phyloP scores from a whole-genome alignment of 2,329 filamentous ascomycete species.

The Cladophialophora psammophila region DNA sequence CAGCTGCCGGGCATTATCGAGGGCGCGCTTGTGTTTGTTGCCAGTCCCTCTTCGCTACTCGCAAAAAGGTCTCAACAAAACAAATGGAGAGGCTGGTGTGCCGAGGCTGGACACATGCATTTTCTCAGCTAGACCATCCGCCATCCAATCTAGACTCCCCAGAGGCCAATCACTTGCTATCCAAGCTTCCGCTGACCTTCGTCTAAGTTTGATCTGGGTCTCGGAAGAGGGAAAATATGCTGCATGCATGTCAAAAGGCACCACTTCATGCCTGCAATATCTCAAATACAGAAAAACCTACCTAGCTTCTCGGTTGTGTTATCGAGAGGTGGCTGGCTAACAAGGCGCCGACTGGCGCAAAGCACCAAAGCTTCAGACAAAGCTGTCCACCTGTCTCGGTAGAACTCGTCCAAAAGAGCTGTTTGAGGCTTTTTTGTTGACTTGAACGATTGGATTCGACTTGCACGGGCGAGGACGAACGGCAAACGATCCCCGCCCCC shows the following conservation, averaged over 20 bases:
- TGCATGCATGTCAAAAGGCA: conserved; percentile 14
- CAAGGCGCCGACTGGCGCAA: neutral
- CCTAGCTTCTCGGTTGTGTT: neutral
- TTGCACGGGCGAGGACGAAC: neutral
- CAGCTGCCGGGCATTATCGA: neutral
- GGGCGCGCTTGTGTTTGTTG: neutral
- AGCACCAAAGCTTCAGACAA: neutral
- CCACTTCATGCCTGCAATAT: neutral
- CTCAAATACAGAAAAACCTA: neutral
- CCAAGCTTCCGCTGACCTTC: neutral
- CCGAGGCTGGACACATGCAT: neutral
- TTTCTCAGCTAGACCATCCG: neutral
- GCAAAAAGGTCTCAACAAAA: neutral
- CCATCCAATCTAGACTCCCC: conserved; percentile 4
- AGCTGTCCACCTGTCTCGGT: neutral
- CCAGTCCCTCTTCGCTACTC: neutral
- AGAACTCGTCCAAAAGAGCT: neutral
- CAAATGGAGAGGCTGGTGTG: conserved; percentile 10
- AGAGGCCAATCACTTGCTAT: neutral
- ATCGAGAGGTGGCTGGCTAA: neutral
- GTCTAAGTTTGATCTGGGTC: neutral
- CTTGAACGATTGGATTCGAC: neutral
- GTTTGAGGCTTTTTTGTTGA: neutral
- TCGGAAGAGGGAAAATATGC: neutral
- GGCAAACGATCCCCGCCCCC: conserved; percentile 7